Base-by-base conservation (phyloP, 345 rosid species). In the Populus nigra region DNA sequence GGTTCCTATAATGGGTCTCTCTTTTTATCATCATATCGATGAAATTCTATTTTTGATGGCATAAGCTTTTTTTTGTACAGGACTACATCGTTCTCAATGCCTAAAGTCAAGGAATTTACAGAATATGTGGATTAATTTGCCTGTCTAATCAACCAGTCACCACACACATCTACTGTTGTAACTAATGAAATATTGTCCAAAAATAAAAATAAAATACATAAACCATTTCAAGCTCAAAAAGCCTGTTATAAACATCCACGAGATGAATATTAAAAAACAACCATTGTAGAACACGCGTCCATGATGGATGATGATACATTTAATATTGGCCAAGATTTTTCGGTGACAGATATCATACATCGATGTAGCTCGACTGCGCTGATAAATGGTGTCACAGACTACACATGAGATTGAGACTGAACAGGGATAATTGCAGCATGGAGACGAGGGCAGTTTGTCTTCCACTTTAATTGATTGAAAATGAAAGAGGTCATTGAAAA, bases 381-480 rank as follows among this genome's bases (percentile, higher is more conserved):
- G 72, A 72, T 74, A 68, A 68, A 78, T 74, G 86, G 33, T 43
- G 73, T 68, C 33, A 72, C 7, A 35, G 31, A 50, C 73, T 6
- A 31, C 69, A 73, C 75, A 76, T 36, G 55, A 20, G 80, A 53
- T 66, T 49, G 69, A 43, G 57, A 62, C 63, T 39, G n/a, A 39
- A 43, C 39, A 70, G 23, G 16, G 6, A 68, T 31, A 66, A 76
- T 55, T 63, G 57, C 29, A 72, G 63, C 29, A 31, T 67, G 69
- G 50, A 27, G 77, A 53, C 25, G 50, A 35, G 41, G 45, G 61
- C 77, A 77, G 57, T 67, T 75, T 85, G 78, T 77, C 80, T 35
- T 69, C 83, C 80, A 77, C 83, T 82, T 10, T 35, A 17, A 23
- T 57, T 59, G 57, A 69, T 77, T 68, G 61, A 18, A 61, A 77